Evolutionary conservation across 345 rosid species (phyloP).

Genomic region (Clausena lansium): DNA sequence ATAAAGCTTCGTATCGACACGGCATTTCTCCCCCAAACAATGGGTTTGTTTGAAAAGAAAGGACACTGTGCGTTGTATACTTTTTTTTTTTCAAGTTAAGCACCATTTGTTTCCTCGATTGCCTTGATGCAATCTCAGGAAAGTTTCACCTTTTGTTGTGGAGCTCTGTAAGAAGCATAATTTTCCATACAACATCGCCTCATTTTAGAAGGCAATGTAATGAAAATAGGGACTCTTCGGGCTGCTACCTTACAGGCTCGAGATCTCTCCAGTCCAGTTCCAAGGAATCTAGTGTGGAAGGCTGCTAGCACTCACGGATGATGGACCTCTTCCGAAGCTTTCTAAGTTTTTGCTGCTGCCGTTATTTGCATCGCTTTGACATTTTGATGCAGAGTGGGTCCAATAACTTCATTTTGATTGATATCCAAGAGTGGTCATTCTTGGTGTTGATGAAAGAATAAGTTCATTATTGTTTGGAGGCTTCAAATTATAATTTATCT

Average conservation of each 20-base stretch:
- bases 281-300: slow-evolving; percentile 60
- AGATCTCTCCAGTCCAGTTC: slow-evolving; percentile 34
- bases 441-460: slow-evolving; percentile 24
- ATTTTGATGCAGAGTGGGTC: slow-evolving; percentile 10
- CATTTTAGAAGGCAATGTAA: slow-evolving; percentile 46
- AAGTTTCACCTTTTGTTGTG: slow-evolving; percentile 40
- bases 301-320: slow-evolving; percentile 54
- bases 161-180: slow-evolving; percentile 61
- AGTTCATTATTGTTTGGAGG: slow-evolving; percentile 21
- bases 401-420: slow-evolving; percentile 12
- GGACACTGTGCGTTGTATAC: slow-evolving; percentile 24
- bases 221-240: slow-evolving; percentile 36
- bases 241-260: slow-evolving; percentile 56
- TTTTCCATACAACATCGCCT: slow-evolving; percentile 37
- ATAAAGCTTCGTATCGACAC: too few relatives aligned
- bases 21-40: too few relatives aligned
- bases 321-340: slow-evolving; percentile 10
- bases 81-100: slow-evolving; percentile 46
- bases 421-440: slow-evolving; percentile 9
- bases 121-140: slow-evolving; percentile 50
- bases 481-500: slow-evolving; percentile 8
- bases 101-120: slow-evolving; percentile 64
- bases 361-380: slow-evolving; percentile 14
- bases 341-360: slow-evolving; percentile 7
- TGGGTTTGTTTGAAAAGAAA: slow-evolving; percentile 51